Base-by-base conservation (phyloP, 805 yeast genomes). In the Cephaloascus albidus region DNA sequence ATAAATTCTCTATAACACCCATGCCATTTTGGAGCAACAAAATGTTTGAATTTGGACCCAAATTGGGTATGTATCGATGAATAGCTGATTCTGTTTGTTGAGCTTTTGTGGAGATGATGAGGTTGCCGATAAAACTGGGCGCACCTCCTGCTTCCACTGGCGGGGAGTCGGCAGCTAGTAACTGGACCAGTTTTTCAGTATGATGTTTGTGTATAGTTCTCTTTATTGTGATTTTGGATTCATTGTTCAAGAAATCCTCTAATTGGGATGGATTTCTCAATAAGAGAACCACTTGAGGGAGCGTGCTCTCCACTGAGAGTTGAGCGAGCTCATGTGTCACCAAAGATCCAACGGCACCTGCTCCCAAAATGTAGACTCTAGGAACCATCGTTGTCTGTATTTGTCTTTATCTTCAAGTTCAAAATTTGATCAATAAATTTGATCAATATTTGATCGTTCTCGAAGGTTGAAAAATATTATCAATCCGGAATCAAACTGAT, bases 1-100 rank as follows among this genome's bases (percentile, higher is more conserved):
- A 54, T 10, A 86, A 48, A 41, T 69, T 66, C 10, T 72, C 84
- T 4, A 71, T 54, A 33, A 76, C 67, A 8, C 97, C 97, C 67
- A 88, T 69, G 1, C 88, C 98, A 55, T 93, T 86, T 40, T 86
- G 97, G n/a, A 89, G 49, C 18, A 89, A 55, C 35, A 89, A 46
- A 3, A 88, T 55, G 41, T 76, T 78, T 1, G 89, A 71, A 3
- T 61, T 52, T 2, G 61, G 52, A 20, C 60, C 56, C 20, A 90
- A 67, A 40, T 60, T 60, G 1, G 70, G 66, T 17, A 76, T 44
- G 38, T 78, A 65, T 3, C 82, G 81, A 27, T 50, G 52, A 15
- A 89, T 43, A 0, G 97, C 94, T 3, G 57, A 55, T 18, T 68
- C 60, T 0, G 95, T 83, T 50, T 83, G 85, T 44, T 81, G 77